Conservation (phyloP, 2,329 filamentous ascomycete species). For the Emmonsia crescens region DNA sequence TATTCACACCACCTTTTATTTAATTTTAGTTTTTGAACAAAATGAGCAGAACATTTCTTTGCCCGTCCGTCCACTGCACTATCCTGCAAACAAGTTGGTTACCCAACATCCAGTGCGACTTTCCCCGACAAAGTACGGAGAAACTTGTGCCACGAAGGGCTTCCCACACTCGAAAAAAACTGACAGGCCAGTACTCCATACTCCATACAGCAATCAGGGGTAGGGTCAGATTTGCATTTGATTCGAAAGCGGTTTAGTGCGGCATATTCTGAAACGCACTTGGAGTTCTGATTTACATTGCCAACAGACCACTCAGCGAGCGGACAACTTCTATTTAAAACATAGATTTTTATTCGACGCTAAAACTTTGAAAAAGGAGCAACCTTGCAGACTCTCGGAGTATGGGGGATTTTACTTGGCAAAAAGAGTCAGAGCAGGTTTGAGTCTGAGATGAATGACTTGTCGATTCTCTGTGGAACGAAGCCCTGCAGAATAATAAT, state of each 20-base stretch:
- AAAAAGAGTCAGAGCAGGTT: too few relatives aligned
- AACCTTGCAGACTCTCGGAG: too few relatives aligned
- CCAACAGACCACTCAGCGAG: background rate
- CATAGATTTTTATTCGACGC: background rate
- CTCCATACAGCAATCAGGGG: background rate
- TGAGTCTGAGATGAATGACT: too few relatives aligned
- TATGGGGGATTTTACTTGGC: background rate
- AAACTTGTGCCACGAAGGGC: background rate
- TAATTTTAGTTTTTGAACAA: too few relatives aligned
- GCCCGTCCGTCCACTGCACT: background rate
- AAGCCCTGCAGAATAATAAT: too few relatives aligned
- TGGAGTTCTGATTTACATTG: background rate
- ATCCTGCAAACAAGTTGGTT: background rate
- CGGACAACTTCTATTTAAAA: too few relatives aligned
- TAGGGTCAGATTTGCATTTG: background rate
- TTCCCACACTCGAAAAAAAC: background rate
- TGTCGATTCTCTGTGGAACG: too few relatives aligned
- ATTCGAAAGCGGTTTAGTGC: background rate
- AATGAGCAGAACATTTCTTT: too few relatives aligned
- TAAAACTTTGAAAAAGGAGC: background rate
- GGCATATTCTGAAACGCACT: background rate
- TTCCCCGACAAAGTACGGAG: background rate
- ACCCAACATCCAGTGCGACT: background rate
- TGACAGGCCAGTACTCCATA: background rate
- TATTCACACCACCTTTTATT: too few relatives aligned